A percentile compares a stretch with the other conserved stretches of the same genome.
Conservation (phyloP, 2,329 filamentous ascomycete genomes). For the Talaromyces sp. region DNA sequence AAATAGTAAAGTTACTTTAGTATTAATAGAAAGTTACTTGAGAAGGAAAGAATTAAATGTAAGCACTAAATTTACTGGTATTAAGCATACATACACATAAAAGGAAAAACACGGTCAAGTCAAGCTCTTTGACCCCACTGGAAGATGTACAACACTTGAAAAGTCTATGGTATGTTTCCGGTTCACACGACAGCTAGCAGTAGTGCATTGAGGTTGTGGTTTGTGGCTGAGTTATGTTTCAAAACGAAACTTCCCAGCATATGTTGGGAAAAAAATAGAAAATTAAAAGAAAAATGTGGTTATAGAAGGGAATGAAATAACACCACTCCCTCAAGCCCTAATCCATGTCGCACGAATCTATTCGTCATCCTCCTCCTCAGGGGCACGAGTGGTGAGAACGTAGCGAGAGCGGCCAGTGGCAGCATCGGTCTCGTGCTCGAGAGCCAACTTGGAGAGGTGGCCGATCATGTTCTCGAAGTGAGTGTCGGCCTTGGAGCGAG, state of each 20-base stretch:
- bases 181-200: constrained; percentile 4
- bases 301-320: neutral
- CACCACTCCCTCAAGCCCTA: constrained; percentile 6
- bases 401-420: constrained; percentile 40
- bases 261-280: constrained; percentile 4
- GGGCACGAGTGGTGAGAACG: constrained; percentile 36
- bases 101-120: constrained; percentile 8
- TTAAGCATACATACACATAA: constrained; percentile 13
- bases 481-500: constrained; percentile 46
- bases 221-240: constrained; percentile 3
- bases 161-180: constrained; percentile 7
- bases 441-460: constrained; percentile 47
- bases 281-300: constrained; percentile 7
- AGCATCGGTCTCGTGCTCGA: constrained; percentile 45
- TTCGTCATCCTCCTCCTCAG: constrained; percentile 41
- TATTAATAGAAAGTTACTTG: neutral
- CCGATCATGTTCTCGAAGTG: constrained; percentile 50
- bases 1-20: neutral
- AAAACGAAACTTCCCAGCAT: constrained; percentile 5
- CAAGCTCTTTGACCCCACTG: constrained; percentile 10
- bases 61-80: constrained; percentile 9
- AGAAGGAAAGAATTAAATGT: neutral
- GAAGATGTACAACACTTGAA: constrained; percentile 12
- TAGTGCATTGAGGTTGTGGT: constrained; percentile 4
- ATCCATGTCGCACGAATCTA: constrained; percentile 18